Base-by-base conservation (phyloP, 2,329 filamentous ascomycete genomes). In the Lachnellula willkommii region DNA sequence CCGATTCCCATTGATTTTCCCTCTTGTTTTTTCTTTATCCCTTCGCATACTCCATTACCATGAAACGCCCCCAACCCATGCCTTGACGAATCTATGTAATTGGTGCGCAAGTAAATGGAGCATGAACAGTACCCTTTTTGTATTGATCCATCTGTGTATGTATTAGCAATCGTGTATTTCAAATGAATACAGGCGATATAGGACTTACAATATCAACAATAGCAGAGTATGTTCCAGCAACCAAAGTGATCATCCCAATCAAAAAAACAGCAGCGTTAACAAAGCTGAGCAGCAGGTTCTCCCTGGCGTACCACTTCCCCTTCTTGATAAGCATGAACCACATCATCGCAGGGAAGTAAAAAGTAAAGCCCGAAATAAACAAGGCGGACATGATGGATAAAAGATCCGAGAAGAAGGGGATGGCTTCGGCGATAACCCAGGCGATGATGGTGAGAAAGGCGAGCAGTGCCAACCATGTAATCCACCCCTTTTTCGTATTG, bases 341-440 rank as follows among this genome's bases (percentile, higher is more conserved):
- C 56, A 64, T 63, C 46, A 62, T 60, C 8, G 63, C 63, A 3
- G 66, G 66, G 48, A 68, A 60, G 52, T 65, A 65, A 35, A 65
- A 67, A 1, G 63, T 65, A 46, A 68, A 67, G 2, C 66, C 63
- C 2, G 64, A 66, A 43, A 64, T 61, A 57, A 68, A 67, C 28
- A 68, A 49, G 9, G 63, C 82, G 88, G 74, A 53, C 81, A 76
- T 68, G 80, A 83, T 60, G 4, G 54, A 54, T 6, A 90, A 73
- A 8, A 90, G 72, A 47, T 82, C 77, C 65, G 81, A 82, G 72
- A 90, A 90, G 49, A 83, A 80, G 0, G 87, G 87, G 7, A 90
- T 84, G 0, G 83, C 81, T 66, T 86, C 80, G 5, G 87, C 84
- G 56, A 90, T 84, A 56, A 89, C 70, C 77, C 83, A 87, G 2